Evolutionary conservation across 2,329 filamentous ascomycete species (phyloP), one percentile per base, ranked within the genome.

Genomic region (Aphanoascus verrucosus): DNA sequence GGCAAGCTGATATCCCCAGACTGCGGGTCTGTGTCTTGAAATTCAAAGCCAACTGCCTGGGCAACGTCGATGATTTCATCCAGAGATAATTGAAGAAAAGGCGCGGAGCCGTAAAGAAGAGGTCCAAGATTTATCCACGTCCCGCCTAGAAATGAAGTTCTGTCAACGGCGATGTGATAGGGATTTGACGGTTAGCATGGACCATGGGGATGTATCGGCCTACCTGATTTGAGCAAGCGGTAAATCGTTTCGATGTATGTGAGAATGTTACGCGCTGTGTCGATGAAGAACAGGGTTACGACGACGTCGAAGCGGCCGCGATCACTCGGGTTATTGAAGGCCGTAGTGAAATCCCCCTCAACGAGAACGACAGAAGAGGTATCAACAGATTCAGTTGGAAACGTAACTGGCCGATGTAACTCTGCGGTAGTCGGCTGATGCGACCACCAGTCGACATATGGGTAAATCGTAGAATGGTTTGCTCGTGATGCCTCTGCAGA

Each of bases 211-310:
- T 4, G 23, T 4, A 28, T 28, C 7, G 23, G 23, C 42, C 32
- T 47, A 40, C 54, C 56, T 47, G 53, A 28, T 20, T 55, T 70
- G 2, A 82, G 67, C 0, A 78, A 59, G 0, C 62, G 62, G 48
- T 74, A 67, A 42, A 80, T 80, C 0, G 72, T 78, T 35, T 81
- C 76, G 5, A 81, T 67, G 56, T 81, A 82, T 0, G 60, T 65
- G 61, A 80, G 69, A 1, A 80, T 62, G 52, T 81, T 81, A 0
- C 77, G 71, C 0, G 79, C 78, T 0, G 78, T 82, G 59, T 82
- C 79, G 57, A 82, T 80, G 64, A 82, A 81, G 65, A 81, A 82
- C 42, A 80, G 72, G 0, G 79, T 80, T 0, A 80, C 63, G 0
- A 82, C 63, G 0, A 72, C 67, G 51, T 81, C 77, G 61, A 71